Evolutionary conservation across 2,329 filamentous ascomycete genomes (phyloP).

Genomic region (Sphaerostilbella broomeana): DNA sequence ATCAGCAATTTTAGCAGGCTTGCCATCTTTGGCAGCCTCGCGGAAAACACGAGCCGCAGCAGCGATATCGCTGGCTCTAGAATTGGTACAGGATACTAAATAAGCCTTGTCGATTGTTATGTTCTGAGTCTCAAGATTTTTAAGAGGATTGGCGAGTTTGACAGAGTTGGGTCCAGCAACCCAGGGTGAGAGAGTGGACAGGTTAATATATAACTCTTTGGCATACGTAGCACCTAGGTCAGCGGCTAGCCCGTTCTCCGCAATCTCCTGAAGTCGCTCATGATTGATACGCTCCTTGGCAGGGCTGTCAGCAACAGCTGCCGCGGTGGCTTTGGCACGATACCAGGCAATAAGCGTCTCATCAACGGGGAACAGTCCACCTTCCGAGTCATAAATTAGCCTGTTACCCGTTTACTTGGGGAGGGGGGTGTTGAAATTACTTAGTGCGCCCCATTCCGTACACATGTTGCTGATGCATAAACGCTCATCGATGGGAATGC

Average conservation of each 20-base stretch:
- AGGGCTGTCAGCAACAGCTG: slow-evolving; percentile 51
- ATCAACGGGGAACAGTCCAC: slow-evolving; percentile 69
- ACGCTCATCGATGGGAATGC: slow-evolving; percentile 64
- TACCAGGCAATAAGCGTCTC: slow-evolving; percentile 64
- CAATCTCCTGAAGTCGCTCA: slow-evolving; percentile 63
- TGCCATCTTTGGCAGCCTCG: slow-evolving; percentile 61
- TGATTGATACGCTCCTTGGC: slow-evolving; percentile 62
- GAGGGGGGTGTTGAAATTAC: slow-evolving; percentile 21
- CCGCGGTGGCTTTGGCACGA: slow-evolving; percentile 65
- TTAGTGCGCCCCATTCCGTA: slow-evolving; percentile 72
- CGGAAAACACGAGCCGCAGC: slow-evolving; percentile 63
- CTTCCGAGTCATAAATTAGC: slow-evolving; percentile 6
- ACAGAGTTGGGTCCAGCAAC: slow-evolving; percentile 87
- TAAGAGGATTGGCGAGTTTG: slow-evolving; percentile 65
- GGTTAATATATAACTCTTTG: slow-evolving; percentile 74
- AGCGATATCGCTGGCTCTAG: slow-evolving; percentile 68
- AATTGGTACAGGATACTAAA: slow-evolving; percentile 86
- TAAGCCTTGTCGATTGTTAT: slow-evolving; percentile 59
- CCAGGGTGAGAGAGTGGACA: slow-evolving; percentile 77
- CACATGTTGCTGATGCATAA: slow-evolving; percentile 76
- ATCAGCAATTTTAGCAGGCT: slow-evolving; percentile 61
- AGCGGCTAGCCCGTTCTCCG: slow-evolving; percentile 58
- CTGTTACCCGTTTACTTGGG: neutral
- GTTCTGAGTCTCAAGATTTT: slow-evolving; percentile 62
- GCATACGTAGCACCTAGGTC: slow-evolving; percentile 76